Evolutionary conservation across 1,284 basidiomycete species (phyloP), one percentile per base, ranked within the genome.

Genomic region (Leccinum colubrinum): DNA sequence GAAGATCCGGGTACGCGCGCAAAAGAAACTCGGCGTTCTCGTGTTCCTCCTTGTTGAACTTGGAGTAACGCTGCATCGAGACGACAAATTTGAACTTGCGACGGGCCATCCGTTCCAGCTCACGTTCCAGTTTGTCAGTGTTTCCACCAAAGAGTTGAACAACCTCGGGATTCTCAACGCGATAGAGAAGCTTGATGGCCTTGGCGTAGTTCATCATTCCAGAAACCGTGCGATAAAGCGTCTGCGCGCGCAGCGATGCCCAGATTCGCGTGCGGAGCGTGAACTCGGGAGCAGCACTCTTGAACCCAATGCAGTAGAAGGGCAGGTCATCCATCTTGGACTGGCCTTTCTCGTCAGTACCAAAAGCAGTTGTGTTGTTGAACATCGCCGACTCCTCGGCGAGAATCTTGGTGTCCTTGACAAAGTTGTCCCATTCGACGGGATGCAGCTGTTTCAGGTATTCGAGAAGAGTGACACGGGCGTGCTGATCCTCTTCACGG

Each of bases 181-280:
- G 95, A 79, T 98, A 98, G 33, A 99, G 86, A n/a, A 99, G 83
- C 79, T 99, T 99, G 87, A 99, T 98, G 17, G 97, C 97, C 83
- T 99, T 99, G 71, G 93, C 89, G 78, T 99, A 99, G 82, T 99
- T 99, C 97, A 99, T 99, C 90, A 99, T 98, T 58, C 97, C 97
- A 54, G 97, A 98, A 15, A 99, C 96, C 20, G 97, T 99, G 68
- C 97, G 90, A 78, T 99, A 99, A 37, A 99, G 87, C 3, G 97
- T 99, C 81, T 99, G 97, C 20, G 97, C 97, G 64, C 97, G 94
- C 14, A 99, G 84, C 30, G 96, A 98, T 9, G 97, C 96, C 97
- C 97, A 99, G 72, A 99, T 99, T 78, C 97, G 92, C 14, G 97
- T 99, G 67, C 97, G 95, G 33, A 99, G 86, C 0, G 97, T 99